Base-by-base conservation (phyloP, 2,329 filamentous ascomycete genomes). In the Pseudocercospora musae region DNA sequence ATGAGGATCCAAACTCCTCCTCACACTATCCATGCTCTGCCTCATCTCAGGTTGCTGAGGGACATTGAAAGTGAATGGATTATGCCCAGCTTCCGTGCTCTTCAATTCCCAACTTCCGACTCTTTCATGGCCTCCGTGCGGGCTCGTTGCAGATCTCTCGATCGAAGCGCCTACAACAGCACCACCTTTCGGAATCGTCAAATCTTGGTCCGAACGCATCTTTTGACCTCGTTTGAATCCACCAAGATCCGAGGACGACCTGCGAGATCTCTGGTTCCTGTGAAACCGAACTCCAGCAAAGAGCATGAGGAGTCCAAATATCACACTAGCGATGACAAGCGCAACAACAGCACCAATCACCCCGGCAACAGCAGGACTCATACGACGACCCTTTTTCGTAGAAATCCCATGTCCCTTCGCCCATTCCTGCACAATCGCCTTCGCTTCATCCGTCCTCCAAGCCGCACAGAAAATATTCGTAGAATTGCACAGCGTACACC, bases 41-140 rank as follows among this genome's bases (percentile, higher is more conserved):
- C 76, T 74, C 60, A 69, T 75, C 68, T 59, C 46, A 7, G 52
- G 57, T 20, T 50, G 49, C 13, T 62, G 31, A 48, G 57, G 52
- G 6, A 57, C 23, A 18, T 40, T 52, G 3, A 52, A 15, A 23
- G 52, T 40, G 44, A 63, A 60, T 23, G 55, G 23, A 46, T 37
- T 50, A 71, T 72, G 59, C n/a, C 70, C 68, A 65, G 74, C 71
- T 37, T 71, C 71, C 18, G 72, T 69, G 49, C 75, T 67, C 58
- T 78, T 77, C 73, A 86, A 72, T 70, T 86, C 84, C 84, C 84
- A 87, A 63, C 84, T 86, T 0, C 82, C 84, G 18, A 81, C 76
- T 48, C 84, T 75, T 73, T 85, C 84, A 70, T 85, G 80, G 1
- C 78, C 52, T 21, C 62, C 31, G 6, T 57, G 52, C 40, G 58